phyloP scores from a whole-genome alignment of 805 yeast species.

The Barnettozyma pratensis region DNA sequence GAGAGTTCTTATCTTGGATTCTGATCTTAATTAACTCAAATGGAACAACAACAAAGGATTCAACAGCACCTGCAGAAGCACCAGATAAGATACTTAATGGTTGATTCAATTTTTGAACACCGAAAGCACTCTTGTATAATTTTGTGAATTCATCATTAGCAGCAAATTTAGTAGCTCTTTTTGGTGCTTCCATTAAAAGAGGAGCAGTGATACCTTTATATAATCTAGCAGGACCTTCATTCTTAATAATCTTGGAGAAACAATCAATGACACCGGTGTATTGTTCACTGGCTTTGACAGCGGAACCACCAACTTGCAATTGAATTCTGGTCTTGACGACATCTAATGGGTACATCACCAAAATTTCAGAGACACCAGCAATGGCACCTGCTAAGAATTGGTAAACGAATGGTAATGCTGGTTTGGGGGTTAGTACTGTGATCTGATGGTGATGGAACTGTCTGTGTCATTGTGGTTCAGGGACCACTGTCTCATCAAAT shows the following conservation, averaged over 20 bases:
- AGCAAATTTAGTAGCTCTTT: conserved; percentile 97
- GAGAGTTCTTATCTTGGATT: conserved; percentile 82
- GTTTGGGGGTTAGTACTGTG: conserved; percentile 6
- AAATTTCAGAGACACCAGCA: conserved; percentile 95
- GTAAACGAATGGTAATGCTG: conserved; percentile 81
- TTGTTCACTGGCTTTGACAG: conserved; percentile 37
- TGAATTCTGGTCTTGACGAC: conserved; percentile 97
- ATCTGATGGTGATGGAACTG: neutral
- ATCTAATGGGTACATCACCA: conserved; percentile 94
- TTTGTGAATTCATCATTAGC: conserved; percentile 97
- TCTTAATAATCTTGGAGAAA: conserved; percentile 71
- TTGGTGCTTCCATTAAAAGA: conserved; percentile 97
- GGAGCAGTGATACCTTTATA: conserved; percentile 97
- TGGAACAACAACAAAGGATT: conserved; percentile 95
- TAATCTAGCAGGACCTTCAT: conserved; percentile 78
- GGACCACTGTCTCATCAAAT: neutral
- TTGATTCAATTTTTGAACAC: conserved; percentile 66
- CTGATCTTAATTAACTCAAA: conserved; percentile 94
- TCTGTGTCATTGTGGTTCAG: neutral
- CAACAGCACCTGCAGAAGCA: conserved; percentile 98
- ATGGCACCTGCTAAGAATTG: conserved; percentile 91
- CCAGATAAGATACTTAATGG: conserved; percentile 87
- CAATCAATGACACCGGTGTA: conserved; percentile 85
- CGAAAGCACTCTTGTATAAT: conserved; percentile 68
- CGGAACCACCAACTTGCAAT: conserved; percentile 51